A percentile compares a stretch with the other conserved stretches of the same genome.
Conservation (phyloP, 106 monocot species). For the Agapanthus africanus region DNA sequence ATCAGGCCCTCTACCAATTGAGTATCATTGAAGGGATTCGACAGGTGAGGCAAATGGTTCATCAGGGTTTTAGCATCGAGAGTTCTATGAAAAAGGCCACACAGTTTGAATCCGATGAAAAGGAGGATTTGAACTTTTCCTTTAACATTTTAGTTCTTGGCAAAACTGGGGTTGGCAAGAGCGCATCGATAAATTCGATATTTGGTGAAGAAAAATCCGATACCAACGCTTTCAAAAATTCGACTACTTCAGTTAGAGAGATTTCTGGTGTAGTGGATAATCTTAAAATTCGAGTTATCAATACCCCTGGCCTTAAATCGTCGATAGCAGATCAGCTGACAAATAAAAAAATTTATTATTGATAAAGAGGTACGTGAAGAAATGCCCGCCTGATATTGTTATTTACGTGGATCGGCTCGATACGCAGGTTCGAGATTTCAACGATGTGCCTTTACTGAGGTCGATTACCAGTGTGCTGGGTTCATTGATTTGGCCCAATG, state of each 20-base stretch:
- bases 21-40: conserved; percentile 68
- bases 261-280: conserved; percentile 62
- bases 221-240: conserved; percentile 48
- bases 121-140: conserved; percentile 63
- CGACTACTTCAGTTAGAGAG: conserved; percentile 54
- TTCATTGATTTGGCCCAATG: conserved; percentile 82
- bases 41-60: conserved; percentile 39
- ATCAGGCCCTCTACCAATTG: conserved; percentile 67
- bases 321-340: conserved; percentile 60
- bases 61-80: conserved; percentile 34
- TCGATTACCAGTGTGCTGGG: conserved; percentile 53
- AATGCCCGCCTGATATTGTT: conserved; percentile 76
- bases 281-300: conserved; percentile 64
- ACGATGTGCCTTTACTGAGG: conserved; percentile 67
- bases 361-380: conserved; percentile 68
- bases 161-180: conserved; percentile 88
- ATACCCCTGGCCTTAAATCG: conserved; percentile 71
- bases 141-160: conserved; percentile 80
- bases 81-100: conserved; percentile 56
- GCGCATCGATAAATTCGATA: conserved; percentile 78
- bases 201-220: conserved; percentile 56
- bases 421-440: conserved; percentile 63
- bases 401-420: conserved; percentile 86
- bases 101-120: conserved; percentile 39
- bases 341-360: conserved; percentile 55